A percentile compares a stretch with the other conserved stretches of the same genome.
phyloP scores from a whole-genome alignment of 768 basidiomycete species.

The Psilocybe cyanescens region DNA sequence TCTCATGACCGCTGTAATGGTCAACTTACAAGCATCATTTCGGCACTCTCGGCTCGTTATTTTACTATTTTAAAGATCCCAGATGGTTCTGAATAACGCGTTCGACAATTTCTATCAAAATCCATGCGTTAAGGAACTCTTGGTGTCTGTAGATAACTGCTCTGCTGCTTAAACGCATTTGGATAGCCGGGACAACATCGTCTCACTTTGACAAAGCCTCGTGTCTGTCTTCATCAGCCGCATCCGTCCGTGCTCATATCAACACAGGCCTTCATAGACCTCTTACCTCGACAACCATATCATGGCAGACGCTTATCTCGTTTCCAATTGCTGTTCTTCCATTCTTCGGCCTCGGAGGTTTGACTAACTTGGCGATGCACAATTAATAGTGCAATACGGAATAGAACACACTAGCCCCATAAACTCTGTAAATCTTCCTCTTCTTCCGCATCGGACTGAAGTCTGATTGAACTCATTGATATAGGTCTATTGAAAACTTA shows the following conservation, averaged over 20 bases:
- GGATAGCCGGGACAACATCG: neutral
- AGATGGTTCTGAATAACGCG: neutral
- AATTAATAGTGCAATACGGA: neutral
- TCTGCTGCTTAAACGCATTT: constrained; percentile 2
- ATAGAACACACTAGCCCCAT: constrained; percentile 2
- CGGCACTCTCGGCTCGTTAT: neutral
- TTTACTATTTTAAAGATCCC: neutral
- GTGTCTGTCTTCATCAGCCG: neutral
- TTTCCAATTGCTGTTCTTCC: neutral
- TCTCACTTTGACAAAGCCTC: neutral
- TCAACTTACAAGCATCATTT: neutral
- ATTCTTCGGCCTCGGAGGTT: constrained; percentile 11
- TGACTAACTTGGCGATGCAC: neutral
- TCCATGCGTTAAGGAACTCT: neutral
- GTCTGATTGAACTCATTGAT: neutral
- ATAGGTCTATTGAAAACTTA: neutral
- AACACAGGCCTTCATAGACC: neutral
- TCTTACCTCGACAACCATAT: neutral
- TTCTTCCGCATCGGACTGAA: neutral
- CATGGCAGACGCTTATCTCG: neutral
- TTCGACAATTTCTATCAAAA: neutral
- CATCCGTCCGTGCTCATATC: neutral
- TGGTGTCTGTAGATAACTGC: neutral
- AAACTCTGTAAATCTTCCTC: neutral
- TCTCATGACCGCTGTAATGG: neutral